Evolutionary conservation across 2,329 filamentous ascomycete genomes (phyloP).

Genomic region (Hawksworthiomyces lignivorus): DNA sequence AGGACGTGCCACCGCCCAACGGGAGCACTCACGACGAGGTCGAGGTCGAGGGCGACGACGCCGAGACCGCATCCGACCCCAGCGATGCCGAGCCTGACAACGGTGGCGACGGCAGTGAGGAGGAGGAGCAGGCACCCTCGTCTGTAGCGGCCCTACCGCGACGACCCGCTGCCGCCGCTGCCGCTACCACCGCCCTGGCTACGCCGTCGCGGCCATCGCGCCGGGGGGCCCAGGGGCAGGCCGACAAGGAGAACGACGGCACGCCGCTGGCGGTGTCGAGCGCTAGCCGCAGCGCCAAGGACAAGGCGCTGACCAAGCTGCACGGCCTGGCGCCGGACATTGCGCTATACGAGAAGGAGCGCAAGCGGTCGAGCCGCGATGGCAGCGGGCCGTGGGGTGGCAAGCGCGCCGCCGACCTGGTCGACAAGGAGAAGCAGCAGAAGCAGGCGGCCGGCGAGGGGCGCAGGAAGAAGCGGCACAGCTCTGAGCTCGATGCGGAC

Average conservation of each 20-base stretch:
- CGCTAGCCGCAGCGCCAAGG: slow-evolving; percentile 79
- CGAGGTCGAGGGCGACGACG: slow-evolving; percentile 8
- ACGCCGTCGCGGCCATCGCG: slow-evolving; percentile 26
- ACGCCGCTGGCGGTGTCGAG: slow-evolving; percentile 63
- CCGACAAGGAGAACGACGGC: slow-evolving; percentile 70
- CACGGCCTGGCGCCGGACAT: slow-evolving; percentile 78
- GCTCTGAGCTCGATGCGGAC: slow-evolving; percentile 7
- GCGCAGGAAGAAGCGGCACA: slow-evolving; percentile 36
- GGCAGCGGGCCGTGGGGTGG: slow-evolving; percentile 50
- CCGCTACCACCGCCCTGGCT: slow-evolving; percentile 26
- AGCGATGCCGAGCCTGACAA: slow-evolving; percentile 4
- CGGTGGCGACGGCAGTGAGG: not conserved
- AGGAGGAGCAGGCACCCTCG: not conserved
- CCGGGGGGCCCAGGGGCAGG: slow-evolving; percentile 14
- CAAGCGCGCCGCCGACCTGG: slow-evolving; percentile 51
- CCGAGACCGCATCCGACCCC: slow-evolving; percentile 14
- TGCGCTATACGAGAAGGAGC: slow-evolving; percentile 85
- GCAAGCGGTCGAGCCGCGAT: slow-evolving; percentile 58
- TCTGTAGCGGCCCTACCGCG: not conserved
- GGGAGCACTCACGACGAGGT: not conserved
- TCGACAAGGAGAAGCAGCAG: slow-evolving; percentile 49
- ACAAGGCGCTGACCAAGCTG: slow-evolving; percentile 68
- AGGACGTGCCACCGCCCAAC: slow-evolving; percentile 1
- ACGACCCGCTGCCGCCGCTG: not conserved
- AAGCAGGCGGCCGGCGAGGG: slow-evolving; percentile 51